Base-by-base conservation (phyloP, 768 basidiomycete genomes). In the Boletus rubroflammeus region DNA sequence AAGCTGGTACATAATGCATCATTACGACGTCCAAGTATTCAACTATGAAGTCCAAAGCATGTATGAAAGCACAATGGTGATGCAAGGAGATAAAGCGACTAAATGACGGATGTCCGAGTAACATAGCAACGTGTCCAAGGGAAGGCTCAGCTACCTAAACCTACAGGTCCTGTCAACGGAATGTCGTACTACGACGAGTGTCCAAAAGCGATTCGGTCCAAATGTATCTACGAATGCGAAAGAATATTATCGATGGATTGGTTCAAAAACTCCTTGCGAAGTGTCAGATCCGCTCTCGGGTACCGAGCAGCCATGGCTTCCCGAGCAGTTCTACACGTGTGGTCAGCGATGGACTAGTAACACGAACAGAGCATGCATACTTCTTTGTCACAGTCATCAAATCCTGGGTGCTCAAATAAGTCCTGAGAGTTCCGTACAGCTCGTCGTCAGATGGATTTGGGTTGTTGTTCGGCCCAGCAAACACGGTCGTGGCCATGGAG, bases 371-470 rank as follows among this genome's bases (percentile, higher is more conserved):
- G 13, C 2, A 47, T 2, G 3, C 82, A 63, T 59, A 85, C 80
- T 82, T 84, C 75, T 84, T 84, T 58, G 82, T 84, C 43, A 88
- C 83, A n/a, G 76, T 78, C 85, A 88, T 85, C 59, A 86, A 66
- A 65, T 88, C 84, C 61, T 86, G 83, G 23, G 81, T 80, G 48
- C 83, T 80, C 52, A 88, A 62, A 62, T 83, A 85, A 23, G 75
- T 74, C 49, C 81, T 75, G 17, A 87, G 69, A 17, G 81, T 78
- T 15, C 67, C 76, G 58, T 84, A 73, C 41, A 88, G 60, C 59
- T 85, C 84, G 14, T 84, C 83, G 60, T 88, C 82, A 0, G 70
- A 75, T 13, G 86, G 85, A 43, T 83, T 75, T 8, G 81, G 73
- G 61, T 77, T 79, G 60, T 73, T 72, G 62, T 76, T 83, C 19